Percentiles rank a stretch among this genome's conserved stretches.
These are phyloP conservation scores for Sporothrix schenckii DNA, from an alignment of 2,329 filamentous ascomycete genomes.

Conservation along the genomic window DNA sequence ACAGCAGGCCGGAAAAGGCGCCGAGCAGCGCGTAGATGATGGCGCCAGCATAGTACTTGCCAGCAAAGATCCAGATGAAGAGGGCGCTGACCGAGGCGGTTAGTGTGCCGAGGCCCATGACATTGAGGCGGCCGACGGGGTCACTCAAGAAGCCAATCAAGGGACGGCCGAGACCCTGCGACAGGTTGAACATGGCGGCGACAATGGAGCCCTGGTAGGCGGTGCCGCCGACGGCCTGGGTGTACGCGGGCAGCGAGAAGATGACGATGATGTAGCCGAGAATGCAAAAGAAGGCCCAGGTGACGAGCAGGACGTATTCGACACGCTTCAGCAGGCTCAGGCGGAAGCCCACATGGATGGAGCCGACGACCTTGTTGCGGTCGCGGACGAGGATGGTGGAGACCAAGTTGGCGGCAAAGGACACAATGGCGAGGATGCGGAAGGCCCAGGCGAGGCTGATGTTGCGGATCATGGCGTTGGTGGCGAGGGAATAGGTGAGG, in stretches of 20 bases:
- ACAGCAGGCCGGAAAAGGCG: slow-evolving; percentile 70
- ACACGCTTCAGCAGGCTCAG: slow-evolving; percentile 60
- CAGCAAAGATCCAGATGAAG: slow-evolving; percentile 73
- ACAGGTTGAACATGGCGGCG: slow-evolving; percentile 72
- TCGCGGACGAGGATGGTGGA: slow-evolving; percentile 68
- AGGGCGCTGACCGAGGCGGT: slow-evolving; percentile 66
- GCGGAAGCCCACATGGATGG: slow-evolving; percentile 69
- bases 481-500: slow-evolving; percentile 66
- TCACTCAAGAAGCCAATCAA: slow-evolving; percentile 74
- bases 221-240: slow-evolving; percentile 66
- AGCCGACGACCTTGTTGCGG: slow-evolving; percentile 70
- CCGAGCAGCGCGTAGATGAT: slow-evolving; percentile 73
- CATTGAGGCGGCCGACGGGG: slow-evolving; percentile 70
- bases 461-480: slow-evolving; percentile 67
- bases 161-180: slow-evolving; percentile 68
- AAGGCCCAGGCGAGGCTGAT: slow-evolving; percentile 70
- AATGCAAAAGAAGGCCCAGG: slow-evolving; percentile 71
- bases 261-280: slow-evolving; percentile 76
- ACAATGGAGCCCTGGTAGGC: slow-evolving; percentile 69
- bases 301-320: slow-evolving; percentile 67
- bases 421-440: slow-evolving; percentile 64
- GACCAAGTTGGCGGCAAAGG: slow-evolving; percentile 64
- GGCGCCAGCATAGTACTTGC: slow-evolving; percentile 64
- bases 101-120: slow-evolving; percentile 67
- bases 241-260: slow-evolving; percentile 75